Percentiles rank a stretch among this genome's conserved stretches.
Conservation (phyloP, 352 stramenopile genomes). For the Pythium volutum region DNA sequence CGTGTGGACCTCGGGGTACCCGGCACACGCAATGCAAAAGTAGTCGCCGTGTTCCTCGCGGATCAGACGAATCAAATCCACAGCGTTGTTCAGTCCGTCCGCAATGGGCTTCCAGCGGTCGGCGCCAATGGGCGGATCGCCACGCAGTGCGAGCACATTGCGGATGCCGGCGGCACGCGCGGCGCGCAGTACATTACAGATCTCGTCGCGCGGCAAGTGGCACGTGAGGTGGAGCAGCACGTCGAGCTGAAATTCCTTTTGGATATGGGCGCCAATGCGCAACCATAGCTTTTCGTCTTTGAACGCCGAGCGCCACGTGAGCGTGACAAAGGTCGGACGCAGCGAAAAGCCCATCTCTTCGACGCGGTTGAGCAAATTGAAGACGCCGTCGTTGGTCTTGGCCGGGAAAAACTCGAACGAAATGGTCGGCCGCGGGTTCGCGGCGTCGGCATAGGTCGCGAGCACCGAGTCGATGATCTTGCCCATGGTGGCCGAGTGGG, state of each 20-base stretch:
- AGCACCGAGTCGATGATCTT: conserved; percentile 83
- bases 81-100: conserved; percentile 90
- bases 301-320: conserved; percentile 89
- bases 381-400: conserved; percentile 83
- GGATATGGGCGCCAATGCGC: conserved; percentile 84
- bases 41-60: conserved; percentile 94
- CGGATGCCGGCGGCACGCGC: conserved; percentile 87
- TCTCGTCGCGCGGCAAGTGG: conserved; percentile 61
- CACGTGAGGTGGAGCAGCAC: conserved; percentile 81
- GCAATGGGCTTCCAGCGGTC: conserved; percentile 83
- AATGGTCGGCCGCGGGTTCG: conserved; percentile 47
- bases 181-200: conserved; percentile 64
- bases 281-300: conserved; percentile 89
- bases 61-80: conserved; percentile 97
- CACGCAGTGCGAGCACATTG: conserved; percentile 98
- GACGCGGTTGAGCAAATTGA: conserved; percentile 81
- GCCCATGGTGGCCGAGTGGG: conserved; percentile 38
- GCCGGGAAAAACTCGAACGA: conserved; percentile 88
- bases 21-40: conserved; percentile 96
- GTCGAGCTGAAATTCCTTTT: conserved; percentile 84
- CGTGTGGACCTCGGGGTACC: conserved; percentile 95
- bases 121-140: conserved; percentile 93
- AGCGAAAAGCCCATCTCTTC: conserved; percentile 86
- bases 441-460: conserved; percentile 41
- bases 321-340: conserved; percentile 84